Evolutionary conservation across 2,329 filamentous ascomycete genomes (phyloP).

Genomic region (Aspergillus candidus): DNA sequence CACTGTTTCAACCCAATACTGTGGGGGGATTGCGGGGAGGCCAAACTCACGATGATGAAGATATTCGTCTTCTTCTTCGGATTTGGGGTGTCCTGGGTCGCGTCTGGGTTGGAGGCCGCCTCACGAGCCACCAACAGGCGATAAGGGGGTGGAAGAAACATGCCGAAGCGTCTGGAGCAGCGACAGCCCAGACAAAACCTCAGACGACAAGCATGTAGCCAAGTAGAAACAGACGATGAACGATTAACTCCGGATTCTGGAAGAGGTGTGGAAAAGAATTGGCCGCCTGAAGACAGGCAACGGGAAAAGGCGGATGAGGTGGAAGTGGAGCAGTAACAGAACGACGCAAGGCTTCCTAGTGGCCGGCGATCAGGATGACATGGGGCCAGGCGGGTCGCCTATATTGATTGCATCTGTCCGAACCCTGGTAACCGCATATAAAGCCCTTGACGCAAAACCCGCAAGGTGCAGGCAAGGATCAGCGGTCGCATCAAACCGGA

Average conservation of each 20-base stretch:
- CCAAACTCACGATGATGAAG: constrained; percentile 26
- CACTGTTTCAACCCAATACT: background rate
- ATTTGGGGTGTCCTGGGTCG: background rate
- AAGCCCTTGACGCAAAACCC: too few relatives aligned
- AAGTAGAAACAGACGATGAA: background rate
- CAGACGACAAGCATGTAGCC: background rate
- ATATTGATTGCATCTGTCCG: background rate
- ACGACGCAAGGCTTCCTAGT: background rate
- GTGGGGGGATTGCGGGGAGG: background rate
- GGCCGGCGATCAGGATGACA: constrained; percentile 1
- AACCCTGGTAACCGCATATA: too few relatives aligned
- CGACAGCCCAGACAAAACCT: background rate
- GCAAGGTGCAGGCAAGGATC: too few relatives aligned
- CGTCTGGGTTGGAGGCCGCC: background rate
- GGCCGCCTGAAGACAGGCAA: background rate
- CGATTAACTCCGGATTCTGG: background rate
- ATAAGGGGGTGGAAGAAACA: constrained; percentile 17
- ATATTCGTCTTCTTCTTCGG: constrained; percentile 16
- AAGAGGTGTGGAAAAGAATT: background rate
- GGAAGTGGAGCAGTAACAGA: background rate
- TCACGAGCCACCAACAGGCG: constrained; percentile 12
- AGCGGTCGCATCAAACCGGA: too few relatives aligned
- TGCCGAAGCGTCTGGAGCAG: constrained; percentile 2
- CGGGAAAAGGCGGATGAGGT: constrained; percentile 5
- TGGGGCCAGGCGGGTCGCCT: background rate